phyloP scores from a whole-genome alignment of 805 yeast species.

The Starmerella roubikii region DNA sequence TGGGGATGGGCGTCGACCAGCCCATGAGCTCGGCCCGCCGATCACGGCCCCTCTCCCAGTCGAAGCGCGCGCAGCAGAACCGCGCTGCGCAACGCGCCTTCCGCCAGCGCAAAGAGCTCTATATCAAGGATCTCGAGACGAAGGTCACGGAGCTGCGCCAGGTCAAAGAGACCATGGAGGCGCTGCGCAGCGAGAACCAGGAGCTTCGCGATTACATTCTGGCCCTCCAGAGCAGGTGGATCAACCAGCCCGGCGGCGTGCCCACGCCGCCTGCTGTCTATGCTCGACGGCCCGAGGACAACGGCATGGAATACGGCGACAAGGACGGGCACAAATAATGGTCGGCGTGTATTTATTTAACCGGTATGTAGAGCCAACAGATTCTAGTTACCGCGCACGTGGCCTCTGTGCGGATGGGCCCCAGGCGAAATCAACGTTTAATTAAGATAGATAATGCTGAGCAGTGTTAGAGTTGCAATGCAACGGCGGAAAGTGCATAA shows the following conservation, averaged over 20 bases:
- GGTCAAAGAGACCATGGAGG: conserved; percentile 52
- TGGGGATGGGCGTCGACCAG: conserved; percentile 21
- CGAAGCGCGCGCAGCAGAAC: conserved; percentile 86
- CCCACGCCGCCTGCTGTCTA: conserved; percentile 33
- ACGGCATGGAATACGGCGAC: conserved; percentile 21
- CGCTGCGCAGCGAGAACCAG: conserved; percentile 54
- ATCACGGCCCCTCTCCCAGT: conserved; percentile 38
- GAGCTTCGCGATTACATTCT: conserved; percentile 60
- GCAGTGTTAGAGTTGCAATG: too few species aligned
- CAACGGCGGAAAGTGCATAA: too few species aligned
- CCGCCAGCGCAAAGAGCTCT: conserved; percentile 68
- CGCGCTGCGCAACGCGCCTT: conserved; percentile 86
- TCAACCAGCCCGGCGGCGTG: conserved; percentile 37
- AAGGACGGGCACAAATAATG: conserved; percentile 21
- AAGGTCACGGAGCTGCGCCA: conserved; percentile 50
- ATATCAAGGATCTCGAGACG: conserved; percentile 65
- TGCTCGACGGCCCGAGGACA: conserved; percentile 21
- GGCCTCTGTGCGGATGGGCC: too few species aligned
- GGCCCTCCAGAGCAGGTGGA: conserved; percentile 52
- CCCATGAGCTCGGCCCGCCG: conserved; percentile 22
- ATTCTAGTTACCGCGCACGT: too few species aligned
- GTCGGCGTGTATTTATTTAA: too few species aligned
- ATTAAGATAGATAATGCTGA: too few species aligned
- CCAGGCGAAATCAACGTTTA: too few species aligned
- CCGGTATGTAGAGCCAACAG: too few species aligned